These are phyloP conservation scores for Babesia gibsoni DNA, from an alignment of 169 alveolate species.

Conservation along the genomic window DNA sequence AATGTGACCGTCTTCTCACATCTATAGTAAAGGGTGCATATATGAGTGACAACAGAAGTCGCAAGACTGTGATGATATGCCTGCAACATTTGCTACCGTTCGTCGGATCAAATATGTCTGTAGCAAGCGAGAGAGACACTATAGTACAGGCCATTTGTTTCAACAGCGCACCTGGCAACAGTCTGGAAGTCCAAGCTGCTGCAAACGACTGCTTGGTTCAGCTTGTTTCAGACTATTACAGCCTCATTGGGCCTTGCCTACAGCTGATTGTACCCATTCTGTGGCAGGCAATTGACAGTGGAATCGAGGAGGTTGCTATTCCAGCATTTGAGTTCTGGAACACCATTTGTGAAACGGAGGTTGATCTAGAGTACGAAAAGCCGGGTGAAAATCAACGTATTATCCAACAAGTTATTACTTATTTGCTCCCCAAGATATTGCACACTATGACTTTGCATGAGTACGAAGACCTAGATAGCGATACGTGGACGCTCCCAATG, in stretches of 20 bases:
- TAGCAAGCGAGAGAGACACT: conserved; percentile 69
- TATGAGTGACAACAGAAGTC: conserved; percentile 65
- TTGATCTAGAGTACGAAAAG: conserved; percentile 49
- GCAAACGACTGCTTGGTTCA: conserved; percentile 84
- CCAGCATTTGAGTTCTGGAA: conserved; percentile 88
- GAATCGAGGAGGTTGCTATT: conserved; percentile 79
- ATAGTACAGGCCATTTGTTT: conserved; percentile 75
- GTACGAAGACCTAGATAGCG: conserved; percentile 81
- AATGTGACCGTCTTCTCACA: conserved; percentile 65
- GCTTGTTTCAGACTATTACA: conserved; percentile 80
- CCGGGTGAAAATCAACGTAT: conserved; percentile 68
- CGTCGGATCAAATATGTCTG: conserved; percentile 67
- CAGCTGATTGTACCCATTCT: conserved; percentile 78
- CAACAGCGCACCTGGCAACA: conserved; percentile 72
- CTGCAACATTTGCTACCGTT: conserved; percentile 69
- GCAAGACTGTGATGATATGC: conserved; percentile 68
- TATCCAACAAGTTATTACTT: conserved; percentile 78
- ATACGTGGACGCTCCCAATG: conserved; percentile 90
- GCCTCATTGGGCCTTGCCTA: conserved; percentile 76
- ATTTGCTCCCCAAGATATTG: conserved; percentile 79
- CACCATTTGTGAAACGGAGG: conserved; percentile 84
- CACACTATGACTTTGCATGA: conserved; percentile 81
- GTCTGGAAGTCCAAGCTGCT: conserved; percentile 76
- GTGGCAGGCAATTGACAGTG: conserved; percentile 79
- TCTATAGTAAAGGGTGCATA: conserved; percentile 72